Base-by-base conservation (phyloP, 805 yeast genomes). In the Komagataella populi region DNA sequence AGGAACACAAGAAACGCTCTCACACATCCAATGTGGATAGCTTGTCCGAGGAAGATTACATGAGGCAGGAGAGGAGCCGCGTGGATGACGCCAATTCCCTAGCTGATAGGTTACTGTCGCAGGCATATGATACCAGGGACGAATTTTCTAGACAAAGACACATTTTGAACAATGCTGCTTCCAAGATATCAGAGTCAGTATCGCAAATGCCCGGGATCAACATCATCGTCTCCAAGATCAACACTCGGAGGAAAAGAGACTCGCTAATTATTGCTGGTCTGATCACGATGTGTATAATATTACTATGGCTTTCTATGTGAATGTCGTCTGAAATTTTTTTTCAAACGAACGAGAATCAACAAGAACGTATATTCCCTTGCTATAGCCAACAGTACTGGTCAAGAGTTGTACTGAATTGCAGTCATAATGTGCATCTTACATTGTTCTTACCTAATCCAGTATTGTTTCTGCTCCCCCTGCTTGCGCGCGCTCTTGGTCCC, bases 91-190 rank as follows among this genome's bases (percentile, higher is more conserved):
- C 93, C 46, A 82, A 88, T 62, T 72, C 74, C 46, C 70, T 89
- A 50, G 87, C 95, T 14, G 97, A 93, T 62, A 69, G 84, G 47
- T 70, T 93, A 53, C 73, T 91, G 44, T 76, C 77, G n/a, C 90
- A 84, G 62, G 98, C 96, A 1, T 84, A 79, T 68, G 87, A 85
- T 57, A 89, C 98, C 0, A 73, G 98, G 53, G 97, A 90, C 54
- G 95, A 87, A 60, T 75, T 93, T 50, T 57, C 76, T 48, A 72
- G 82, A 48, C 99, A 93, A 68, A 73, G 91, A 53, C 76, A 74
- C 44, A 63, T 76, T 6, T 70, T 93, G 50, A 71, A 72, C 52
- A 77, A 71, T 54, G 85, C 93, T 4, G 86, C 83, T 55, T 72
- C 77, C 52, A 74, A 79, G 53, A 69, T 90, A 51, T 71, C 80